Conservation (phyloP, 768 basidiomycete genomes). For the Serendipita sp. region DNA sequence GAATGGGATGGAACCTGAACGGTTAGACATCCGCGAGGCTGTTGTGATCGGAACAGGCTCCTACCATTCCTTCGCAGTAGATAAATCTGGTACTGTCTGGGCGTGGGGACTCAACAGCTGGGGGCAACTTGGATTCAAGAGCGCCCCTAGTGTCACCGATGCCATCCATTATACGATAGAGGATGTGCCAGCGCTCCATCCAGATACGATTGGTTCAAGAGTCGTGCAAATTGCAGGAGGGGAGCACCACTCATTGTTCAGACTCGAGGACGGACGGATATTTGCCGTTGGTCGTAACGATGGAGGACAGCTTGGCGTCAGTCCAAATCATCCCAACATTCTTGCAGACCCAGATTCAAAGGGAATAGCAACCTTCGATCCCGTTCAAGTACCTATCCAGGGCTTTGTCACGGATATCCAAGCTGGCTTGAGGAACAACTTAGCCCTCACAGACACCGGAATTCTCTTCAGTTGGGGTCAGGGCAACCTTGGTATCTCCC, state of each 20-base stretch:
- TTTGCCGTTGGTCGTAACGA: constrained; percentile 78
- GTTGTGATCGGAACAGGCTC: constrained; percentile 64
- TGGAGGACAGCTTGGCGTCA: constrained; percentile 61
- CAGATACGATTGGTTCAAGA: constrained; percentile 32
- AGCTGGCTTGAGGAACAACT: constrained; percentile 21
- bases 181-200: constrained; percentile 48
- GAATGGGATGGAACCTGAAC: constrained; percentile 78
- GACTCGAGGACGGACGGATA: constrained; percentile 67
- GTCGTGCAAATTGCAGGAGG: constrained; percentile 68
- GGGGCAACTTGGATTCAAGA: constrained; percentile 38
- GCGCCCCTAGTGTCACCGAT: background rate
- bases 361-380: constrained; percentile 23
- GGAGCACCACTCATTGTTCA: constrained; percentile 81
- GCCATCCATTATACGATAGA: constrained; percentile 1
- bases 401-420: constrained; percentile 54
- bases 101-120: constrained; percentile 91
- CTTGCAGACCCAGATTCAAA: constrained; percentile 4
- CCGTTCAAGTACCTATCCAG: constrained; percentile 33
- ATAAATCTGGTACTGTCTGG: constrained; percentile 69
- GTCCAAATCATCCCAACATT: constrained; percentile 24
- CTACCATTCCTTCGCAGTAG: constrained; percentile 83
- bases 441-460: background rate
- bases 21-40: constrained; percentile 55
- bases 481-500: constrained; percentile 52
- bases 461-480: constrained; percentile 39